Conservation (phyloP, 1,139 yeast species). For the Zhuliangozyma blackwelliae region DNA sequence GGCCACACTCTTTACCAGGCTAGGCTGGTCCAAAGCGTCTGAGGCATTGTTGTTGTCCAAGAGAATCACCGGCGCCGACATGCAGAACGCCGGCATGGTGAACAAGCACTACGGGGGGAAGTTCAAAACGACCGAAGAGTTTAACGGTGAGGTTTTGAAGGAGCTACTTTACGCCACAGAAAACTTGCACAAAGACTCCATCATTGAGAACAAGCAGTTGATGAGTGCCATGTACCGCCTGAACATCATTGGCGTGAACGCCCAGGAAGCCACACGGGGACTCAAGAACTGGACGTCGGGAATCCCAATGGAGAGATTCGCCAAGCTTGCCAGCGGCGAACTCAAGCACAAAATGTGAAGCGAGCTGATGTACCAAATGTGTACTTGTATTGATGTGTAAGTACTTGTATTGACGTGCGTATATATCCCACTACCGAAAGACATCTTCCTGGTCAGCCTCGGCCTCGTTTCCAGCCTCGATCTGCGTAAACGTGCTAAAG, state of each 20-base stretch:
- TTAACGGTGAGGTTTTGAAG: slow-evolving; percentile 48
- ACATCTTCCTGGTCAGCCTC: slow-evolving; percentile 77
- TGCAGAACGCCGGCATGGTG: slow-evolving; percentile 56
- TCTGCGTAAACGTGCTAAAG: slow-evolving; percentile 67
- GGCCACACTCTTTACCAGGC: slow-evolving; percentile 59
- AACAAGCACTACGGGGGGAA: slow-evolving; percentile 44
- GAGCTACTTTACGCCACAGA: slow-evolving; percentile 45
- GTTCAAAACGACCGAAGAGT: slow-evolving; percentile 51
- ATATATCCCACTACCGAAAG: slow-evolving; percentile 39
- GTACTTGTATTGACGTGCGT: too few relatives aligned
- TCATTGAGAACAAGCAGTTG: slow-evolving; percentile 59
- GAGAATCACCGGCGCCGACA: slow-evolving; percentile 57
- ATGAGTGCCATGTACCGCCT: slow-evolving; percentile 43
- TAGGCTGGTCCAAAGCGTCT: slow-evolving; percentile 70
- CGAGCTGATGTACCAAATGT: too few relatives aligned
- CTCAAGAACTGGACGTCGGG: slow-evolving; percentile 67
- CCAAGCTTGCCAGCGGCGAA: slow-evolving; percentile 48
- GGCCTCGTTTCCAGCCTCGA: slow-evolving; percentile 50
- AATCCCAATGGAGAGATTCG: slow-evolving; percentile 66
- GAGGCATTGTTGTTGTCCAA: slow-evolving; percentile 70
- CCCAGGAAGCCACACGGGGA: slow-evolving; percentile 65
- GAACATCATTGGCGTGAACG: slow-evolving; percentile 47
- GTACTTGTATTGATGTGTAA: too few relatives aligned
- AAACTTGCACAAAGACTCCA: slow-evolving; percentile 54
- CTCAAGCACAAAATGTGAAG: slow-evolving; percentile 54